phyloP scores from a whole-genome alignment of 768 basidiomycete species.

The Hypholoma fasciculare region DNA sequence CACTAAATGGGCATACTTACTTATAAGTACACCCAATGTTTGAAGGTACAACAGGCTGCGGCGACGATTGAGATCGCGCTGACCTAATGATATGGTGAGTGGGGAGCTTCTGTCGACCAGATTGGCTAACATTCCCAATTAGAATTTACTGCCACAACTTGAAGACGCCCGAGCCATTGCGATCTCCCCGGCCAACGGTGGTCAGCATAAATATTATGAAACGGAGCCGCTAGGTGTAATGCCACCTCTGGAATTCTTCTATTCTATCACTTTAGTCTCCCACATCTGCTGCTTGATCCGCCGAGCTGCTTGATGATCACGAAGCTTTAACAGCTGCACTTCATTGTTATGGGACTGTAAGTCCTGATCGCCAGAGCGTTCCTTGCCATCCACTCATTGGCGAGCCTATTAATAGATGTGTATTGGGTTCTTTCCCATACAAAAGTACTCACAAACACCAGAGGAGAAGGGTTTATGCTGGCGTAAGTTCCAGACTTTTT shows the following conservation, averaged over 20 bases:
- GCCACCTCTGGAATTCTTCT: not conserved
- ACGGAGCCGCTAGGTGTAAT: not conserved
- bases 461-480: not conserved
- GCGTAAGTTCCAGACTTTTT: not conserved
- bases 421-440: not conserved
- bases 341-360: constrained; percentile 5
- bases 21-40: not conserved
- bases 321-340: not conserved
- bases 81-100: constrained; percentile 4
- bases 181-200: constrained; percentile 4
- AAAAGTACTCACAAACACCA: not conserved
- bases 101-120: not conserved
- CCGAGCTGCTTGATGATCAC: constrained; percentile 6
- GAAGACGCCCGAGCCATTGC: not conserved
- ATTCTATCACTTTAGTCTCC: not conserved
- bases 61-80: not conserved
- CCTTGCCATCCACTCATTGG: not conserved
- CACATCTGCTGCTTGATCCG: not conserved
- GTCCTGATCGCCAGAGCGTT: constrained; percentile 7
- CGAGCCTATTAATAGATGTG: not conserved
- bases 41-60: too few species aligned
- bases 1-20: not conserved
- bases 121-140: not conserved
- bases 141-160: not conserved
- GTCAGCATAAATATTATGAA: constrained; percentile 2